Conservation (phyloP, 106 monocot species). For the Acorus calamus region DNA sequence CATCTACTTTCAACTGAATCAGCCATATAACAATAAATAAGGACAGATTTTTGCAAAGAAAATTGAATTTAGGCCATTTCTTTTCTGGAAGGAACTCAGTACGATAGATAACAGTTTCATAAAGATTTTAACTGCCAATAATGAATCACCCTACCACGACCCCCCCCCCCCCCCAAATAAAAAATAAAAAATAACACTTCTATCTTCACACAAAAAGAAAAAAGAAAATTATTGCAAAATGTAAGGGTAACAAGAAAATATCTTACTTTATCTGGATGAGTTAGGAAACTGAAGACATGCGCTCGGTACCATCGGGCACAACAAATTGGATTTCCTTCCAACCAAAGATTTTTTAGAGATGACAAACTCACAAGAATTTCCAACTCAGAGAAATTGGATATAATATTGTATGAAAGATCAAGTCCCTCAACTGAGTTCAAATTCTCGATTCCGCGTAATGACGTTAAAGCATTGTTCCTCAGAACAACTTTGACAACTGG, state of each 20-base stretch:
- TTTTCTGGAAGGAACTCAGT: too few species aligned
- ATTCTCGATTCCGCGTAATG: conserved; percentile 72
- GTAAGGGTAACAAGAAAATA: neutral
- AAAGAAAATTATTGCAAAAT: neutral
- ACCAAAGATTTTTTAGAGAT: conserved; percentile 66
- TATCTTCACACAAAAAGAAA: neutral
- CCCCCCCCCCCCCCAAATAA: too few species aligned
- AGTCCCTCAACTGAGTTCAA: conserved; percentile 74
- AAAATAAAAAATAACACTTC: neutral
- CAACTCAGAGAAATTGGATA: conserved; percentile 78
- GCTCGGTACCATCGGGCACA: conserved; percentile 79
- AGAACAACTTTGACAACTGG: conserved; percentile 77
- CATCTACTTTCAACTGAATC: conserved; percentile 78
- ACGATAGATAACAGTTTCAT: too few species aligned
- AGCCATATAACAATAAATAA: neutral
- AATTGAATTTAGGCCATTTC: too few species aligned
- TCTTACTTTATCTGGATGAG: conserved; percentile 51
- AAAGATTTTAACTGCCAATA: too few species aligned
- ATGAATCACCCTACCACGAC: too few species aligned
- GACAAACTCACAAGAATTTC: conserved; percentile 65
- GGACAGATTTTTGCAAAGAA: neutral
- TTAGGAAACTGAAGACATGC: conserved; percentile 73
- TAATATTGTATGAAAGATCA: conserved; percentile 92
- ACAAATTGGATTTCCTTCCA: conserved; percentile 93
- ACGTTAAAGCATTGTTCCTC: conserved; percentile 83